Base-by-base conservation (phyloP, 1,284 basidiomycete species). In the Trichosporon faecale region DNA sequence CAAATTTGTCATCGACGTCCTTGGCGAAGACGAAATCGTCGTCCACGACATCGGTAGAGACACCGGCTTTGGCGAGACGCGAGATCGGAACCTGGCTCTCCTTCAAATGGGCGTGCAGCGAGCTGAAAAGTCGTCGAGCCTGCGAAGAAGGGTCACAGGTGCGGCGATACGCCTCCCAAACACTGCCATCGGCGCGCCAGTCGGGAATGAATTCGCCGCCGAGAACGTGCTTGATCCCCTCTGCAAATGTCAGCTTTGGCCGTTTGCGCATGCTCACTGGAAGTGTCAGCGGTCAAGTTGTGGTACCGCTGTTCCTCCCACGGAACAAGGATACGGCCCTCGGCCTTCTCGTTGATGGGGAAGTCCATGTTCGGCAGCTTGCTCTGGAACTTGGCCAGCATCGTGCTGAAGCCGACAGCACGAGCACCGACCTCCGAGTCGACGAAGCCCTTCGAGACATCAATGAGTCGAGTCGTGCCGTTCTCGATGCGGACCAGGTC, bases 101-200 rank as follows among this genome's bases (percentile, higher is more conserved):
- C 76, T 81, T 84, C 77, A 81, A 83, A 76, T 85, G 72, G 80
- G 89, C 72, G 37, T 86, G 84, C 5, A 92, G 85, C 0, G 93
- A 92, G 61, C 88, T 89, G 80, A 91, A 92, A 8, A 96, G 87
- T 27, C 91, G 89, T 8, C 95, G 89, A 1, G 95, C 93, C 65
- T 90, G 86, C 3, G 90, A 88, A 2, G 87, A 83, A 0, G 93
- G 93, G n/a, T 88, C 85, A 79, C 95, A 98, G 0, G 93, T 93
- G n/a, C 93, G 88, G 18, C 94, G 88, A 86, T 91, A 96, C 0
- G 92, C 88, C 71, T 96, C 93, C 95, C 95, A 98, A 31, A 95
- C 91, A 69, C 87, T 92, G 2, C 94, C 93, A 67, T 90, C 86
- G 11, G 89, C 89, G 37, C 85, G 84, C 95, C 95, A 98, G 81